Percentiles rank a stretch among this genome's conserved stretches.
These are phyloP conservation scores for Eucalyptus curtisii DNA, from an alignment of 345 rosid genomes.

Conservation along the genomic window DNA sequence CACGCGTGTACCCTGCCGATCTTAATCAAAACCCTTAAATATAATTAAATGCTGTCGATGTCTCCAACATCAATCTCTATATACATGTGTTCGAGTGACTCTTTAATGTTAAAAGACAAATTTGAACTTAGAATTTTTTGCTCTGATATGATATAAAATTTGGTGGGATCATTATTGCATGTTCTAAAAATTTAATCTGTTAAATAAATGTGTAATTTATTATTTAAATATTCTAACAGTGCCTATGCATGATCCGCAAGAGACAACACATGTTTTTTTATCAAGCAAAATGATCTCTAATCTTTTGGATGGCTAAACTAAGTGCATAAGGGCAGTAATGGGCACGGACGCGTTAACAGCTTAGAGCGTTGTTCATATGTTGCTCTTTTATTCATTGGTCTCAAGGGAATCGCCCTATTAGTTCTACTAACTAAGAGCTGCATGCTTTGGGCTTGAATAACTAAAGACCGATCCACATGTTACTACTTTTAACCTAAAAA, in stretches of 20 bases:
- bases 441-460: not conserved
- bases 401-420: not conserved
- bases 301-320: not conserved
- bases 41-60: rapidly evolving
- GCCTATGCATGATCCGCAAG: rapidly evolving
- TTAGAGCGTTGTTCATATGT: not conserved
- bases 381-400: not conserved
- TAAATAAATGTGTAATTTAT: too few species aligned
- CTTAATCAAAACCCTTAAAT: not conserved
- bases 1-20: rapidly evolving
- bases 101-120: too few species aligned
- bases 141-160: rapidly evolving
- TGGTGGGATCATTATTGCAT: rapidly evolving
- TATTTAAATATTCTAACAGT: rapidly evolving
- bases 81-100: too few species aligned
- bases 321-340: not conserved
- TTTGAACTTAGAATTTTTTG: too few species aligned
- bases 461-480: not conserved
- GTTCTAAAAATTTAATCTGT: rapidly evolving
- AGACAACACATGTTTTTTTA: rapidly evolving
- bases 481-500: not conserved
- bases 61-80: rapidly evolving
- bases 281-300: rapidly evolving
- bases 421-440: not conserved
- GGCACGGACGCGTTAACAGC: not conserved